These are phyloP conservation scores for Metarhizium robertsii DNA, from an alignment of 2,329 filamentous ascomycete genomes.

Conservation along the genomic window DNA sequence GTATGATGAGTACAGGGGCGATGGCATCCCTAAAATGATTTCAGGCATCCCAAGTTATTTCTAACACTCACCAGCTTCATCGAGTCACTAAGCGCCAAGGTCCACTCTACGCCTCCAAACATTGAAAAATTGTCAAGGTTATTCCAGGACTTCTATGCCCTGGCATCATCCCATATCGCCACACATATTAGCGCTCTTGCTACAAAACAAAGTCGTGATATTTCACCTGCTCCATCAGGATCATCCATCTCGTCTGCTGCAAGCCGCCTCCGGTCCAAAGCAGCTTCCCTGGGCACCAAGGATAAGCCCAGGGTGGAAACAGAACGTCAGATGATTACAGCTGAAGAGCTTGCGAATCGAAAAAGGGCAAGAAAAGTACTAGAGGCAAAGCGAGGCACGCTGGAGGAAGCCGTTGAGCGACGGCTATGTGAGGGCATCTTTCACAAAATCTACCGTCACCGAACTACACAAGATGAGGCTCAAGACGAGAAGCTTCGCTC, in stretches of 20 bases:
- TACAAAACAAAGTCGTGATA: constrained; percentile 62
- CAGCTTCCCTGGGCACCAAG: constrained; percentile 43
- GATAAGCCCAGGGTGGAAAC: constrained; percentile 38
- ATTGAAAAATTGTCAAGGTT: constrained; percentile 75
- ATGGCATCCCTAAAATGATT: background rate
- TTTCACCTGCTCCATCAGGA: constrained; percentile 43
- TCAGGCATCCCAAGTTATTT: background rate
- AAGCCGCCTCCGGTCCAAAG: constrained; percentile 46
- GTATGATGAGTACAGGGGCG: constrained; percentile 33
- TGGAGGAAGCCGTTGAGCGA: constrained; percentile 89
- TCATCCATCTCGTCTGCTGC: constrained; percentile 48
- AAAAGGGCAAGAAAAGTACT: constrained; percentile 70
- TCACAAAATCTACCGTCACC: constrained; percentile 80
- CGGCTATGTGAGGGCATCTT: constrained; percentile 80
- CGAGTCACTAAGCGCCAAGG: constrained; percentile 78
- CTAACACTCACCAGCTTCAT: constrained; percentile 57
- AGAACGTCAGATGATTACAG: constrained; percentile 81
- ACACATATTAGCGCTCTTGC: constrained; percentile 80
- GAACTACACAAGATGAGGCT: constrained; percentile 86
- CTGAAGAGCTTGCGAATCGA: constrained; percentile 70
- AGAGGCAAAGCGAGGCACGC: constrained; percentile 63
- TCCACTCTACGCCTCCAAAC: constrained; percentile 73
- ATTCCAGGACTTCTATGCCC: constrained; percentile 89
- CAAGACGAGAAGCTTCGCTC: constrained; percentile 91
- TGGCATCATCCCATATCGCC: constrained; percentile 70